A percentile compares a stretch with the other conserved stretches of the same genome.
phyloP scores from a whole-genome alignment of 2,329 filamentous ascomycete species.

The Fusarium udum region DNA sequence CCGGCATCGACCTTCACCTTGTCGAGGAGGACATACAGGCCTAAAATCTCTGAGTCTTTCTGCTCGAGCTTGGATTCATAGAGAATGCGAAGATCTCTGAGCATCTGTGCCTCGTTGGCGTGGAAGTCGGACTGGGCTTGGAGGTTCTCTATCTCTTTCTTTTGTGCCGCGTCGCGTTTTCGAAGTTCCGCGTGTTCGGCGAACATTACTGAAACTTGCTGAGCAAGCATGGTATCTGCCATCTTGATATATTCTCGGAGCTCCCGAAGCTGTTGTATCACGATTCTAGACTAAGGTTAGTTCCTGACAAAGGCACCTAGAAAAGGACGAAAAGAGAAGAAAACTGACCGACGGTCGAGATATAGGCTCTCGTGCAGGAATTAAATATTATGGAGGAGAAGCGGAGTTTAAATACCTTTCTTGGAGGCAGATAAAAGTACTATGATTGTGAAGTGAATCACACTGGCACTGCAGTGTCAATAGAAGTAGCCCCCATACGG shows the following conservation, averaged over 20 bases:
- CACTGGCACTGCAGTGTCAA: slow-evolving; percentile 2
- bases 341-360: background rate
- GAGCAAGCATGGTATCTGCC: background rate
- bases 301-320: background rate
- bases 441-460: background rate
- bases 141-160: background rate
- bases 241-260: background rate
- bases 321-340: background rate
- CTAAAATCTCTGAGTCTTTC: background rate
- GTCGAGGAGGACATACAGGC: background rate
- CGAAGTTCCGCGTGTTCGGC: background rate
- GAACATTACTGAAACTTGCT: background rate
- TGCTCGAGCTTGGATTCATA: background rate
- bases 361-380: background rate
- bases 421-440: background rate
- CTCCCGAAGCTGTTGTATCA: background rate
- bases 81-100: background rate
- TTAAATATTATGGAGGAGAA: background rate
- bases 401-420: background rate
- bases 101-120: background rate
- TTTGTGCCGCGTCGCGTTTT: background rate
- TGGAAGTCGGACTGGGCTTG: background rate
- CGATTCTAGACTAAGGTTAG: background rate
- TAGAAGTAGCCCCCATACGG: background rate
- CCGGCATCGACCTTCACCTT: background rate